Conservation (phyloP, 192 early-diverging fungal genomes). For the Kappamyces sp. region DNA sequence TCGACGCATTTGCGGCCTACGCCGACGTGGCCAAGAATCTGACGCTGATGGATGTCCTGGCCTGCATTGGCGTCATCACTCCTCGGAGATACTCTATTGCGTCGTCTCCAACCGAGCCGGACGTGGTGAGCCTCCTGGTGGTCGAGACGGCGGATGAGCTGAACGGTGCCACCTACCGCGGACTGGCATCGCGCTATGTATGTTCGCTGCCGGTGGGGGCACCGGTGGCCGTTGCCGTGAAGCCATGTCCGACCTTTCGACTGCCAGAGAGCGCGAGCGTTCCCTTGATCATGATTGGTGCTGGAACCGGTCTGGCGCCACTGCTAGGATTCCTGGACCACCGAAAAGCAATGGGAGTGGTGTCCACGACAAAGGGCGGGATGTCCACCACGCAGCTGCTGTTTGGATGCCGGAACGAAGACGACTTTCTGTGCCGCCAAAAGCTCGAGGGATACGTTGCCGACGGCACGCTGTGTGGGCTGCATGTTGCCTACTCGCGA, state of each 20-base stretch:
- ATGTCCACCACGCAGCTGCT: slow-evolving; percentile 56
- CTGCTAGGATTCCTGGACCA: slow-evolving; percentile 87
- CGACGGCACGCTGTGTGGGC: slow-evolving; percentile 48
- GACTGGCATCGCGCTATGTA: slow-evolving; percentile 44
- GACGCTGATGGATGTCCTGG: slow-evolving; percentile 36
- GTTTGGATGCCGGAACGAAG: slow-evolving; percentile 80
- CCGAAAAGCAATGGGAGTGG: slow-evolving; percentile 31
- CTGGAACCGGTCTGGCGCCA: slow-evolving; percentile 94
- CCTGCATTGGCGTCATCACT: slow-evolving; percentile 23
- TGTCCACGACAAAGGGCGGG: slow-evolving; percentile 30
- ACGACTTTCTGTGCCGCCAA: slow-evolving; percentile 57
- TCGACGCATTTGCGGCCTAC: slow-evolving; percentile 39
- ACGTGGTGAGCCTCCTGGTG: slow-evolving; percentile 16
- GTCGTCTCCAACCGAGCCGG: slow-evolving; percentile 7
- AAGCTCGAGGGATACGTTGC: slow-evolving; percentile 50
- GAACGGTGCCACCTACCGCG: slow-evolving; percentile 14
- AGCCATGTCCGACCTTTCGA: slow-evolving; percentile 46
- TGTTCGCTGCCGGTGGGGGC: slow-evolving; percentile 41
- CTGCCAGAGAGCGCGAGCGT: slow-evolving; percentile 51
- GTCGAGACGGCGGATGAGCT: slow-evolving; percentile 9
- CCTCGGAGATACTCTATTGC: slow-evolving; percentile 36
- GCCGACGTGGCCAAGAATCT: slow-evolving; percentile 30
- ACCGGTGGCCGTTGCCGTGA: slow-evolving; percentile 11
- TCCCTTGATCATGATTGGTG: slow-evolving; percentile 81
- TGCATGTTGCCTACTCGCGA: slow-evolving; percentile 66